Base-by-base conservation (phyloP, 169 alveolate species). In the Cryptosporidium xiaoi region DNA sequence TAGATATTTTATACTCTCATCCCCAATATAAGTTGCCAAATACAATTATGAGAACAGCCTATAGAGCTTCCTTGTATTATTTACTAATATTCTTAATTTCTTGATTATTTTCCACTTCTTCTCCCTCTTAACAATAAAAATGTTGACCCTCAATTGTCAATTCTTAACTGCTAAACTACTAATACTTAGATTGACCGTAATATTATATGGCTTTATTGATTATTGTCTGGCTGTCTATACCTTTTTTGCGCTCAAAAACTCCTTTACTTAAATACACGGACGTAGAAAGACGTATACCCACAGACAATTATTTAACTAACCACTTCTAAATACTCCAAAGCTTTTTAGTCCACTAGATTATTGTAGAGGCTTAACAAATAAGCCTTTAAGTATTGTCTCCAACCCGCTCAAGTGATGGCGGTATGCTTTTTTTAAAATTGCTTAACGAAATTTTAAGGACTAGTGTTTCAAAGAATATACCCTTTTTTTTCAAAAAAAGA, bases 141-240 rank as follows among this genome's bases (percentile, higher is more conserved):
- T 62, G 46, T 60, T 58, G 18, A 62, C 87, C 77, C 64, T 77
- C 87, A 58, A 77, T 60, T 58, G 87, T 77, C 87, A 77, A 77
- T 56, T 77, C 87, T 77, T 56, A 77, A 77, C 87, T 77, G 71
- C 87, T 77, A 27, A 77, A 62, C 64, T 77, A 77, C 36, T 62
- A 77, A 77, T 77, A 77, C 87, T 77, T 77, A 77, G 87, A 77
- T 77, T 77, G 87, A 62, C 87, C 71, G 71, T 77, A 62, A 56
- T 56, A 62, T 77, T 56, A 60, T 77, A 62, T 62, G 87, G 87
- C 87, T 77, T 62, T 60, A 36, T 60, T 77, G 71, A 62, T 62
- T 60, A 66, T 69, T 60, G 71, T 60, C 87, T 60, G 87, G 87
- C 87, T 60, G 87, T 77, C 87, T 77, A 77, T 77, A 60, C 71